Percentiles rank a stretch among this genome's conserved stretches.
phyloP scores from a whole-genome alignment of 164 flowering plant genomes.

The Taxillus chinensis region DNA sequence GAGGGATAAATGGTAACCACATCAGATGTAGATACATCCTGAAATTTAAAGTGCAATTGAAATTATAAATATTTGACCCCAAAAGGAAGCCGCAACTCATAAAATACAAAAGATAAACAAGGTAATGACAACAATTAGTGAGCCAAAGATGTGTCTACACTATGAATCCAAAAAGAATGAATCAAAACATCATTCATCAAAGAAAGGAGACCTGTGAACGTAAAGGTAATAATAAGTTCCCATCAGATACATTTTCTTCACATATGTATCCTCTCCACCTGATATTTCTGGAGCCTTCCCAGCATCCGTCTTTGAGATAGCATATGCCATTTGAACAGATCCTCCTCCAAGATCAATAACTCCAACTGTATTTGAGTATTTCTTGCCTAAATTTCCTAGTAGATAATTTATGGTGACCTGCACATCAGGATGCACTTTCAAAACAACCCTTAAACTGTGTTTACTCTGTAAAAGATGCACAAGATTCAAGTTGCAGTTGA shows the following conservation, averaged over 20 bases:
- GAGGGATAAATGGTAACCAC: not conserved
- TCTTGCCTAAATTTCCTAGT: slow-evolving; percentile 63
- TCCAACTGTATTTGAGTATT: slow-evolving; percentile 71
- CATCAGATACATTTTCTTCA: slow-evolving; percentile 65
- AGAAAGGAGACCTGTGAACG: slow-evolving; percentile 65
- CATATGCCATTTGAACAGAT: slow-evolving; percentile 98
- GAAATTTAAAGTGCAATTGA: not conserved
- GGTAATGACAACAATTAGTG: not conserved
- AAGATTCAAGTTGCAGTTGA: too few relatives aligned
- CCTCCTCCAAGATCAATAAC: slow-evolving; percentile 98
- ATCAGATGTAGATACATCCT: not conserved
- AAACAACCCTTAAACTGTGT: too few relatives aligned
- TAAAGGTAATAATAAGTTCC: slow-evolving; percentile 76
- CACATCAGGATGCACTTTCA: slow-evolving; percentile 8
- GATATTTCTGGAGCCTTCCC: slow-evolving; percentile 53
- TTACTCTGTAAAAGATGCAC: too few relatives aligned
- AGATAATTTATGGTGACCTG: slow-evolving; percentile 90
- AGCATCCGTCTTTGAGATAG: slow-evolving; percentile 74
- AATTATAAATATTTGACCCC: not conserved
- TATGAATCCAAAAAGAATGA: not conserved
- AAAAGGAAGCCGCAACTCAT: not conserved
- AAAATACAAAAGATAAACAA: not conserved
- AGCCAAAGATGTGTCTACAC: not conserved
- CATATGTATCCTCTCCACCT: slow-evolving; percentile 72
- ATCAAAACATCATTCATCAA: not conserved